Evolutionary conservation across 495 filamentous ascomycete species (phyloP).

Genomic region (Annulohypoxylon maeteangense): DNA sequence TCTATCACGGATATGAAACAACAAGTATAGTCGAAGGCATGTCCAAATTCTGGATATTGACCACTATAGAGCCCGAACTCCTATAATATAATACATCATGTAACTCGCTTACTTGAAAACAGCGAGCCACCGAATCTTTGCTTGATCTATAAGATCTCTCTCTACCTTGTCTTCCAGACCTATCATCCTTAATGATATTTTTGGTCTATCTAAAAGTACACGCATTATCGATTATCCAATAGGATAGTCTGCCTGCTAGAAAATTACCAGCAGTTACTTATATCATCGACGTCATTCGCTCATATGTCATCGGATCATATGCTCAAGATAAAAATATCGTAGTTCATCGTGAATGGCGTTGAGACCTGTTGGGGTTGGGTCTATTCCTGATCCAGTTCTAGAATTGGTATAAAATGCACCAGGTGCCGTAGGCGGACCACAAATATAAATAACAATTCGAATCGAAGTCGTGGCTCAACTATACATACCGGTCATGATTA

Average conservation of each 20-base stretch:
- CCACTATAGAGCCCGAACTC: conserved; percentile 1
- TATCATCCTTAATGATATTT: background rate
- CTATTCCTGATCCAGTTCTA: background rate
- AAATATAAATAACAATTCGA: conserved; percentile 3
- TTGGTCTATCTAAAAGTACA: background rate
- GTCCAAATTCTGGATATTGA: conserved; percentile 7
- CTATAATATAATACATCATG: conserved; percentile 21
- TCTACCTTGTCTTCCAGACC: conserved; percentile 1
- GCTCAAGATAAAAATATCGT: background rate
- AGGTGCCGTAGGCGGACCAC: background rate
- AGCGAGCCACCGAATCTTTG: conserved; percentile 2
- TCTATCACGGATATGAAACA: too few species aligned
- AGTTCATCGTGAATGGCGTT: background rate
- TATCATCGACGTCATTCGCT: background rate
- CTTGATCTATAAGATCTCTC: conserved; percentile 14
- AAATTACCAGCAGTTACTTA: background rate
- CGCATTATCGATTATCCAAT: background rate
- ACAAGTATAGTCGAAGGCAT: background rate
- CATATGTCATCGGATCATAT: conserved; percentile 1
- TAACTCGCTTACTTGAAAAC: background rate
- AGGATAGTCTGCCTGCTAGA: background rate
- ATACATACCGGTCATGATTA: conserved; percentile 8
- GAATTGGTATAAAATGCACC: background rate
- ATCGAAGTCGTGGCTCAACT: background rate
- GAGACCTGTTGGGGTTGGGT: background rate